phyloP scores from a whole-genome alignment of 805 yeast genomes.

The Candida ponderosae region DNA sequence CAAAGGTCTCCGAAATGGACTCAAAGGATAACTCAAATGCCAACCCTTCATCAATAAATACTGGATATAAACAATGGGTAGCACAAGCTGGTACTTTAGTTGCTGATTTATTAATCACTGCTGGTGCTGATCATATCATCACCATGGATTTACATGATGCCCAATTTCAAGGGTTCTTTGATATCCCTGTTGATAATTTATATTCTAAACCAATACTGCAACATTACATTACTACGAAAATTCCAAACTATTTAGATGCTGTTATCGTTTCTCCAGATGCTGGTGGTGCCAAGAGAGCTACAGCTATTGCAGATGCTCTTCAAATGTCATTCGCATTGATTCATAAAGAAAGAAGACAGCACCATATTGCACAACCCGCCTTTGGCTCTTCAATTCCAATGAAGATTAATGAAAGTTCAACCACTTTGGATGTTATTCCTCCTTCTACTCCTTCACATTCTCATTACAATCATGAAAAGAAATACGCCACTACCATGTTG shows the following conservation, averaged over 20 bases:
- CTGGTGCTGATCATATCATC: conserved; percentile 94
- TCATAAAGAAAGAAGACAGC: conserved; percentile 80
- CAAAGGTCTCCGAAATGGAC: conserved; percentile 24
- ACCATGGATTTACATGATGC: conserved; percentile 98
- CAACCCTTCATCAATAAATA: conserved; percentile 30
- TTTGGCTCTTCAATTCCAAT: conserved; percentile 20
- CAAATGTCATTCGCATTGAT: conserved; percentile 89
- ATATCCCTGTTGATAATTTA: conserved; percentile 91
- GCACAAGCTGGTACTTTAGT: conserved; percentile 91
- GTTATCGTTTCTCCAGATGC: conserved; percentile 97
- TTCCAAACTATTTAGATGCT: conserved; percentile 75
- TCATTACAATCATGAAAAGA: conserved; percentile 10
- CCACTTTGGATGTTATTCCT: conserved; percentile 12
- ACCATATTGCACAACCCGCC: conserved; percentile 27
- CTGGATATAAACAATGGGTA: conserved; percentile 89
- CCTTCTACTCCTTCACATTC: conserved; percentile 12
- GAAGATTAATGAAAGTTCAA: conserved; percentile 10
- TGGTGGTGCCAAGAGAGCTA: conserved; percentile 98
- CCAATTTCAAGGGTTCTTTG: conserved; percentile 96
- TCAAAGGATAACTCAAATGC: conserved; percentile 16
- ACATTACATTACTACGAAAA: conserved; percentile 68
- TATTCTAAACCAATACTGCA: conserved; percentile 84
- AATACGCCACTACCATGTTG: conserved; percentile 81
- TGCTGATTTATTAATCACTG: conserved; percentile 78
- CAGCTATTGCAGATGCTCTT: conserved; percentile 84